Base-by-base conservation (phyloP, 1,139 yeast species). In the Zygoascus hellenicus region DNA sequence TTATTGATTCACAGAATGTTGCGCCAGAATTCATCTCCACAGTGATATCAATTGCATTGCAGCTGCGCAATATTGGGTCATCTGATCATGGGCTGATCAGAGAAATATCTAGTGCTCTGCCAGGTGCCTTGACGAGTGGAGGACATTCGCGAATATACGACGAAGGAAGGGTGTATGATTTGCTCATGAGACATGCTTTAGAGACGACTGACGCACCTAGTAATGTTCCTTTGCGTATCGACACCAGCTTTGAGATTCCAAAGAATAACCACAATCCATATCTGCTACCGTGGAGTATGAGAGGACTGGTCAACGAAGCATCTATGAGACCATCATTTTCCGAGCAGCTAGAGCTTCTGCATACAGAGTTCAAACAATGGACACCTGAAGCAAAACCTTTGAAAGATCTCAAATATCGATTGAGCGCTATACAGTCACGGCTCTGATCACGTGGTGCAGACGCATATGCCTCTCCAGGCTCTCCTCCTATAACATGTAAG, bases 141-240 rank as follows among this genome's bases (percentile, higher is more conserved):
- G 97, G 97, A 0, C 97, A 92, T 64, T 89, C 97, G 0, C 83
- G 78, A 54, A 81, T 92, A 41, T 92, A 92, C 64, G 85, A 85
- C 59, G 96, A 87, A 57, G 80, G 83, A 4, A 77, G 81, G 50
- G 97, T 92, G 0, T 92, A 92, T 61, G 89, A 83, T 55, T 63
- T 87, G 54, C 96, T 94, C 0, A 61, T 90, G 45, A 76, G 80
- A 51, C 84, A 85, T 61, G 77, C 86, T 1, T 66, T 90, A 31
- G 90, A 85, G 57, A 88, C 97, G 0, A 80, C 83, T 33, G 83
- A 80, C 52, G 64, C 78, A n/a, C 55, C 59, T n/a, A 52, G 51
- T 33, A 54, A 46, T 7, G 36, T 43, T 30, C 60, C 56, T 51
- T 53, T 52, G 40, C 55, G 44, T 57, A 60, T 66, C 29, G 49